These are phyloP conservation scores for Pleoardoris graminearum DNA, from an alignment of 2,329 filamentous ascomycete species.

Conservation along the genomic window DNA sequence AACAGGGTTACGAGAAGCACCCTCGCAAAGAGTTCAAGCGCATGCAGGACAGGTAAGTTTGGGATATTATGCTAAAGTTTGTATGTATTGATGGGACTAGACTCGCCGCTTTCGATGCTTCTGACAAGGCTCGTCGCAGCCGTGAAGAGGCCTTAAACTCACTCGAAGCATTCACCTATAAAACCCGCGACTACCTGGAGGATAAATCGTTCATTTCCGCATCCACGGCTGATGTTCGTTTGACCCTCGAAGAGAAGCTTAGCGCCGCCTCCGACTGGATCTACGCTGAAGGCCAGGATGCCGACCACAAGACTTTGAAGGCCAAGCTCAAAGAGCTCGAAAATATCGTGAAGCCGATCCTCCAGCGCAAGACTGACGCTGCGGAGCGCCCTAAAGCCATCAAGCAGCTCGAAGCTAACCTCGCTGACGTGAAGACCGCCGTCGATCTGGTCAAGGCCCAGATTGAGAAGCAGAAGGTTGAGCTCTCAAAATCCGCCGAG, in stretches of 20 bases:
- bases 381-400: slow-evolving; percentile 71
- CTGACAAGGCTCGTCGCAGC: slow-evolving; percentile 74
- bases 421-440: slow-evolving; percentile 73
- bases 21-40: slow-evolving; percentile 62
- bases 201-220: slow-evolving; percentile 72
- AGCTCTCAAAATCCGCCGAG: slow-evolving; percentile 46
- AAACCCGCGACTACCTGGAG: slow-evolving; percentile 78
- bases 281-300: slow-evolving; percentile 79
- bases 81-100: slow-evolving; percentile 49
- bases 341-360: slow-evolving; percentile 75
- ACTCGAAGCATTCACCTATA: slow-evolving; percentile 93
- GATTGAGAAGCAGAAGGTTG: slow-evolving; percentile 69
- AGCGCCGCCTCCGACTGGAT: slow-evolving; percentile 83
- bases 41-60: slow-evolving; percentile 60
- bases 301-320: slow-evolving; percentile 73
- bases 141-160: slow-evolving; percentile 89
- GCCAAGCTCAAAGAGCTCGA: slow-evolving; percentile 76
- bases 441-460: slow-evolving; percentile 70
- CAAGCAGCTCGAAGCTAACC: slow-evolving; percentile 66
- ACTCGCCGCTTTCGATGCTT: slow-evolving; percentile 81
- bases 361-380: slow-evolving; percentile 74
- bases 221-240: slow-evolving; percentile 70
- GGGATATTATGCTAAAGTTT: not conserved
- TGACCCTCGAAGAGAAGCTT: slow-evolving; percentile 68
- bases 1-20: slow-evolving; percentile 57